Percentiles rank a stretch among this genome's conserved stretches.
Conservation (phyloP, 192 early-diverging fungal genomes). For the Backusella tuberculispora region DNA sequence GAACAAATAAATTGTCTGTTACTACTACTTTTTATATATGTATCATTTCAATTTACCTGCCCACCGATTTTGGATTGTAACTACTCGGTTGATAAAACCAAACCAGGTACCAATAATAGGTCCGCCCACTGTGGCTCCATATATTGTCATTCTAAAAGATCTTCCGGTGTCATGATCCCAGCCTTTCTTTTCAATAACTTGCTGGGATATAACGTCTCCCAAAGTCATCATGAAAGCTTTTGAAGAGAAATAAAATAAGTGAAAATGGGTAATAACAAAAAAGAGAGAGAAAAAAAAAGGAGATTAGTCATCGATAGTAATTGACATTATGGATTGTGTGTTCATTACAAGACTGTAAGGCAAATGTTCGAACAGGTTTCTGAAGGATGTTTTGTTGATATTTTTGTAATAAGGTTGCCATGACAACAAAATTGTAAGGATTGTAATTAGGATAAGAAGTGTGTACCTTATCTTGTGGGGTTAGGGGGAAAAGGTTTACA, state of each 20-base stretch:
- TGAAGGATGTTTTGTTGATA: conserved; percentile 23
- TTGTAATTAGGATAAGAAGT: background rate
- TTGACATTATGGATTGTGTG: background rate
- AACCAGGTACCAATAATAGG: conserved; percentile 29
- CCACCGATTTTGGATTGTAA: conserved; percentile 21
- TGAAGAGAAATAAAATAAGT: background rate
- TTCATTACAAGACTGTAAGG: conserved; percentile 28
- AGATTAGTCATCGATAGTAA: background rate
- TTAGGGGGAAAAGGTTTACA: too few species aligned
- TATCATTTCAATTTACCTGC: background rate
- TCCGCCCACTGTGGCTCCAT: conserved; percentile 27
- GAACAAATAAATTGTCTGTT: background rate
- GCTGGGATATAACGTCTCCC: conserved; percentile 30
- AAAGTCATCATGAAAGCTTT: conserved; percentile 21
- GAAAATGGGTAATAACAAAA: background rate
- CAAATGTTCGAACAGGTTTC: conserved; percentile 27
- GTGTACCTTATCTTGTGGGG: background rate
- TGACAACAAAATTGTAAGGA: background rate
- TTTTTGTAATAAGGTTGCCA: conserved; percentile 20
- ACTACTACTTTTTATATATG: too few species aligned
- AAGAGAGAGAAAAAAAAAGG: background rate
- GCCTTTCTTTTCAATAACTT: conserved; percentile 27
- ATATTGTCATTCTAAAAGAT: conserved; percentile 22
- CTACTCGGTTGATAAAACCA: conserved; percentile 10
- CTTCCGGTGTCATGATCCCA: conserved; percentile 23